Evolutionary conservation across 2,329 filamentous ascomycete genomes (phyloP).

Genomic region (Aspergillus luchuensis): DNA sequence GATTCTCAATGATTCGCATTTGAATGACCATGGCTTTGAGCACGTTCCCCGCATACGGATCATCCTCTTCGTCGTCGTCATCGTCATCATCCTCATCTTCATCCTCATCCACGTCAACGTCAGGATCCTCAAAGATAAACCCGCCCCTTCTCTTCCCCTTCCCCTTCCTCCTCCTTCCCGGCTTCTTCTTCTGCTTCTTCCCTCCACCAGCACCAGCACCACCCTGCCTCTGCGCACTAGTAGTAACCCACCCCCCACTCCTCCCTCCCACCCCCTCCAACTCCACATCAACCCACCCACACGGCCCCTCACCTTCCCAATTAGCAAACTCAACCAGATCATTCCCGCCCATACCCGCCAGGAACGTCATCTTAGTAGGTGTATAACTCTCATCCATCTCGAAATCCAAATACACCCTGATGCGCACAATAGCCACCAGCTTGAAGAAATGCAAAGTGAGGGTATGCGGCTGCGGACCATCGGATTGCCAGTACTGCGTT

Average conservation of each 20-base stretch:
- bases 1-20: conserved; percentile 89
- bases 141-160: conserved; percentile 25
- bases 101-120: neutral
- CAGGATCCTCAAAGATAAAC: conserved; percentile 4
- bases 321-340: conserved; percentile 85
- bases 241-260: conserved; percentile 34
- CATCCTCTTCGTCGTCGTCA: conserved; percentile 27
- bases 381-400: conserved; percentile 94
- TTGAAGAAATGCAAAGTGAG: conserved; percentile 66
- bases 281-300: conserved; percentile 88
- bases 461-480: conserved; percentile 66
- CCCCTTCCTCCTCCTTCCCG: neutral
- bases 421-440: conserved; percentile 52
- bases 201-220: neutral
- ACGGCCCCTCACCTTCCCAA: conserved; percentile 75
- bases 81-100: conserved; percentile 29
- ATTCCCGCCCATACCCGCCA: conserved; percentile 87
- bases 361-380: conserved; percentile 86
- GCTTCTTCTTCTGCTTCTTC: neutral
- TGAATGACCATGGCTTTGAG: conserved; percentile 88
- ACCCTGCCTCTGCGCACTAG: conserved; percentile 20
- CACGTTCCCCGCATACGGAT: conserved; percentile 65
- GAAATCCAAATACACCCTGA: conserved; percentile 74
- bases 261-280: conserved; percentile 62
- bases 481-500: conserved; percentile 65